Conservation (phyloP, 768 basidiomycete species). For the Pisolithus marmoratus region DNA sequence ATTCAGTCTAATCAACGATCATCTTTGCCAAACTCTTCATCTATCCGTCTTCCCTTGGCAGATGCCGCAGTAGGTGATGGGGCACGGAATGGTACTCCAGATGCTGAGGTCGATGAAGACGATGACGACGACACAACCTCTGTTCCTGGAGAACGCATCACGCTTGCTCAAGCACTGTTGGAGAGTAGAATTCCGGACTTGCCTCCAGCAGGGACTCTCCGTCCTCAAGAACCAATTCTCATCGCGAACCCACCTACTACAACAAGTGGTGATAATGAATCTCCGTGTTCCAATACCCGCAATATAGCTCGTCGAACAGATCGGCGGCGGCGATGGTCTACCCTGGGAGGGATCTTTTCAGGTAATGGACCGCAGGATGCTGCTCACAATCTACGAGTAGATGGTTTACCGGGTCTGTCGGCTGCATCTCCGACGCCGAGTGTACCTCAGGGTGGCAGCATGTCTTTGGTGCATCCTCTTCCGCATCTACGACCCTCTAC, state of each 20-base stretch:
- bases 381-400: constrained; percentile 17
- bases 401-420: constrained; percentile 15
- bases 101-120: constrained; percentile 50
- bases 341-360: constrained; percentile 46
- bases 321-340: constrained; percentile 66
- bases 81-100: constrained; percentile 31
- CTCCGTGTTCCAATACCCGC: constrained; percentile 27
- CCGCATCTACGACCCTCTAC: constrained; percentile 17
- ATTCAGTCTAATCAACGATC: constrained; percentile 41
- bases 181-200: constrained; percentile 76
- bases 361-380: constrained; percentile 19
- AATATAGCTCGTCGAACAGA: constrained; percentile 28
- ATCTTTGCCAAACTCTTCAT: constrained; percentile 49
- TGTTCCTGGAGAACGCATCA: constrained; percentile 53
- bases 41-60: constrained; percentile 18
- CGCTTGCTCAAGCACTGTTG: constrained; percentile 64
- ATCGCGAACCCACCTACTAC: constrained; percentile 41
- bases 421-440: constrained; percentile 14
- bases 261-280: constrained; percentile 40
- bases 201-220: constrained; percentile 63
- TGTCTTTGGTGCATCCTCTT: constrained; percentile 20
- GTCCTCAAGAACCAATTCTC: constrained; percentile 64
- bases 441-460: constrained; percentile 12
- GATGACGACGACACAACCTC: constrained; percentile 45
- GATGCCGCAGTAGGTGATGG: constrained; percentile 17